phyloP scores from a whole-genome alignment of 306 rosid genomes.

The Quercus robur region DNA sequence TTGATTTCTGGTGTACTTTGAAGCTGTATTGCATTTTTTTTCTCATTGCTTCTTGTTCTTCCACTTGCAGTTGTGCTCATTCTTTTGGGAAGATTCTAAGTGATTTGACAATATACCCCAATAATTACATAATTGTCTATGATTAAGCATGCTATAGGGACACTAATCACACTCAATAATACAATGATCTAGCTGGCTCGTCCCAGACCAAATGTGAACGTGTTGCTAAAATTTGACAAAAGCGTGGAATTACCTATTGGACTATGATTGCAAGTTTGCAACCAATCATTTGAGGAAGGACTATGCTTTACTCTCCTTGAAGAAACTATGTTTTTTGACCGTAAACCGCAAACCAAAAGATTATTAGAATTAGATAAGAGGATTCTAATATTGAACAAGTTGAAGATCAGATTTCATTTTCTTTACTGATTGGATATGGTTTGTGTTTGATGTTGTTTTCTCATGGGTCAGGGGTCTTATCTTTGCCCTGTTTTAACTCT shows the following conservation, averaged over 20 bases:
- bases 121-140: neutral
- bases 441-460: conserved; percentile 6
- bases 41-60: neutral
- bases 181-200: too few relatives aligned
- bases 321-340: too few relatives aligned
- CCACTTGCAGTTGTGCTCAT: neutral
- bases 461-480: neutral
- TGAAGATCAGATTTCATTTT: conserved; percentile 13
- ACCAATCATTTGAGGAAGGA: too few relatives aligned
- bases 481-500: neutral
- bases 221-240: too few relatives aligned
- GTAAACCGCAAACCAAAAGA: neutral
- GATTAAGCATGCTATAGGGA: neutral
- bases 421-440: neutral
- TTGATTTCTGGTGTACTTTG: neutral
- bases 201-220: too few relatives aligned
- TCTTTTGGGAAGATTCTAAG: neutral
- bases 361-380: neutral
- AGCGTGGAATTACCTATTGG: too few relatives aligned
- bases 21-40: neutral
- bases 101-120: neutral
- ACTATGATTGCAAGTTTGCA: too few relatives aligned
- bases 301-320: too few relatives aligned
- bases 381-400: neutral
- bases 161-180: too few relatives aligned